Evolutionary conservation across 2,329 filamentous ascomycete genomes (phyloP), one percentile per base, ranked within the genome.

Genomic region (Penicillium frequentans): DNA sequence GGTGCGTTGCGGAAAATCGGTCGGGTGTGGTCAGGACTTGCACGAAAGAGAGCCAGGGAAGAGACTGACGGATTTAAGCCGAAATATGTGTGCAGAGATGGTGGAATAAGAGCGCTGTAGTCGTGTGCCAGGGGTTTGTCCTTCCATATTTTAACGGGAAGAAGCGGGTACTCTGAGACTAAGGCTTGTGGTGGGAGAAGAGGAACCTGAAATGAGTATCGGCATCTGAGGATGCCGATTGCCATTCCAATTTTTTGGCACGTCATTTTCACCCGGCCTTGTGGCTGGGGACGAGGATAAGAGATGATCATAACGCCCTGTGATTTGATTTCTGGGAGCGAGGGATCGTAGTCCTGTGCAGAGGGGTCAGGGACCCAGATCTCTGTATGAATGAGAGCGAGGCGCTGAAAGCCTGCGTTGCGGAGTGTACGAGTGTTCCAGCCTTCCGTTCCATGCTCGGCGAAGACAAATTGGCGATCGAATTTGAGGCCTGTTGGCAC

Each of bases 391-490:
- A 97, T 81, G 47, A 86, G 87, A 8, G 90, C 87, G 51, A 98
- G 81, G 43, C 82, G 82, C 1, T 91, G 86, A 55, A 70, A 74
- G 24, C 70, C 68, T 31, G 71, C 67, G 55, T 80, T 77, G 3
- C 81, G 75, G 24, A 78, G 64, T 1, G 77, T 77, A 19, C 78
- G 76, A 31, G 69, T 70, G 21, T 65, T 71, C 75, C 76, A 78
- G 48, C 54, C 52, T 8, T 72, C 72, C 5, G 74, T 74, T 35
- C 78, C 71, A 42, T 80, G 72, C 72, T 93, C 88, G 1, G 90
- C 91, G 70, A 97, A 90, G 48, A 86, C 88, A 77, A 92, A 96
- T 64, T 93, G 84, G 6, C 91, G 85, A 74, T 97, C 92, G 73
- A 89, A 90, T 70, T 88, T 84, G 55, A 96, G 80, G 2, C 92